Evolutionary conservation across 371 early-diverging fungal genomes (phyloP), one percentile per base, ranked within the genome.

Genomic region (Rhizopus arrhizus): DNA sequence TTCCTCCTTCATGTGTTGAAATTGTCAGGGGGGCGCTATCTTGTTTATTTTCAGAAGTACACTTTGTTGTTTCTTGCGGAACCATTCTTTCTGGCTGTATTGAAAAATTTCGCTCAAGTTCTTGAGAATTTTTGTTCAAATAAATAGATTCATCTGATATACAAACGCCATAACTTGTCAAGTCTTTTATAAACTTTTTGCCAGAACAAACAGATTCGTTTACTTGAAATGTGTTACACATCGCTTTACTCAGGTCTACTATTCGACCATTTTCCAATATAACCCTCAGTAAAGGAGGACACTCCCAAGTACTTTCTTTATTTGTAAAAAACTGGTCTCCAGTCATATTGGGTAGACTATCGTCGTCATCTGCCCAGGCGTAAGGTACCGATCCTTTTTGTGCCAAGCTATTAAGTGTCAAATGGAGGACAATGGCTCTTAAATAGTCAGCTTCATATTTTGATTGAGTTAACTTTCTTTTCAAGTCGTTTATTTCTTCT

Each of bases 401-500:
- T 3, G 62, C 53, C 12, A 78, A 45, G 33, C 61, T 61, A 1
- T 67, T 48, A 11, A 75, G 42, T 10, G 66, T 61, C 22, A 75
- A 45, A 16, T 75, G 68, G 5, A 78, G 58, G 3, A 69, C 62
- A 51, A 64, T 73, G 5, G 73, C 78, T 35, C 69, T 65, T 45
- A 78, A 46, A 35, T 78, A 78, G 31, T 73, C 69, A 4, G 66
- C 64, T 55, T 78, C 78, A 46, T 71, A 78, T 49, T 75, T 64
- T 3, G 62, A 48, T 43, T 64, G 35, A 6, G 69, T 63, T 13
- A 78, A 16, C 41, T 68, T 56, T 43, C 65, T 42, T 6, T 60
- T 57, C 13, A 75, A 40, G 1, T 45, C 38, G 29, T 46, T 43
- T 11, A 43, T 43, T 43, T 43, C 43, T 5, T 15, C 15, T 11